Base-by-base conservation (phyloP, 306 rosid genomes). In the Arachis stenosperma region DNA sequence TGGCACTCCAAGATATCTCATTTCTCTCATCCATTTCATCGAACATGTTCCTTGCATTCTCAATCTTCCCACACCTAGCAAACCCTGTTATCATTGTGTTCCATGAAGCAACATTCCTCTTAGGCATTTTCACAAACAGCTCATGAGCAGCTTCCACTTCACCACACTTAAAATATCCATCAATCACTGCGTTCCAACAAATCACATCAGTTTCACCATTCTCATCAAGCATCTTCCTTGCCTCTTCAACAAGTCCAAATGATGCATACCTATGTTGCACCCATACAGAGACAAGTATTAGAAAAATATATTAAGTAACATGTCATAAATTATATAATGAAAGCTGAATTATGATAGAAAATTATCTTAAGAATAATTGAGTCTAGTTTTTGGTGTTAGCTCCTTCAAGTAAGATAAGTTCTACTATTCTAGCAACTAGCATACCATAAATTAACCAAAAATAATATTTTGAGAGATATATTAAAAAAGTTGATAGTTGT, bases 1-100 rank as follows among this genome's bases (percentile, higher is more conserved):
- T 84, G 57, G 90, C 85, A 74, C 89, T 86, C 90, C 93, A 88
- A 53, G 93, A 80, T 69, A 84, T 82, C 48, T 84, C 90, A 80
- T 88, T 83, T 76, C 67, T 88, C 53, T 86, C 85, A 2, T 0
- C 64, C 88, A 84, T 88, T 5, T 70, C 79, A 76, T 86, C 68
- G 47, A 88, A 88, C 70, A 86, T 9, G 65, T 42, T 51, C 78
- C 93, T 76, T 22, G 87, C 89, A 2, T 56, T 72, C 62, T 72
- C 72, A 72, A 86, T 47, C 89, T 42, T 84, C 55, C 89, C 86
- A 78, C 79, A 72, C 82, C 61, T 75, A 48, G 85, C 83, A 61
- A 86, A 75, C 56, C 90, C 90, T 6, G 72, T 88, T 56, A 88
- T 78, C 86, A 88, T 86, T 55, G 82, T 79, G 70, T 88, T 86